Evolutionary conservation across 2,329 filamentous ascomycete species (phyloP), one percentile per base, ranked within the genome.

Genomic region (Apiospora malaysiana): DNA sequence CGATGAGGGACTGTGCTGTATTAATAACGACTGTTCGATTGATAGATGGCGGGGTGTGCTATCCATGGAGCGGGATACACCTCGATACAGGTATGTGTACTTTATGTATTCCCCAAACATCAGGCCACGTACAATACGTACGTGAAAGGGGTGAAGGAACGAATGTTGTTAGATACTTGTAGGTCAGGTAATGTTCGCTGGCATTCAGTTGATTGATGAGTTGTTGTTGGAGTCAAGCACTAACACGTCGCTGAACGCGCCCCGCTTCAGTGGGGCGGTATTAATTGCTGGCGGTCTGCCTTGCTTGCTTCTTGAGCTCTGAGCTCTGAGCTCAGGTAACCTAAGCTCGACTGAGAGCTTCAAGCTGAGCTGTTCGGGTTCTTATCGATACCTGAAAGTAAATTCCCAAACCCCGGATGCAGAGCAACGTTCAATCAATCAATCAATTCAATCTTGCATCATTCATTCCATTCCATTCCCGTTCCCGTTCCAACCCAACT

Each of bases 341-440:
- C 47, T 16, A 25, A n/a, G n/a, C 32, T 25, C 47, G 4, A 16
- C 47, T 51, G 51, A 21, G 51, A 21, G 51, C 27, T 59, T 16
- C 16, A 14, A 8, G 14, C 49, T 27, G 7, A 14, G 49, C 25
- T 27, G 47, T 25, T 56, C 37, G 25, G 27, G 51, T 21, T n/a
- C 56, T 63, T 63, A 63, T 63, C 56, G 56, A 63, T 63, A 63
- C 56, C 56, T 40, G 6, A 59, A 46, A 46, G 43, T 46, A 46
- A 47, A n/a, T 47, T 47, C 18, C 45, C 21, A n/a, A 47, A 23
- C n/a, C 56, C 56, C 56, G 56, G 32, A 40, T 40, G 56, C 56
- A 63, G 56, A 32, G 27, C 56, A 40, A 18, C 56, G 6, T 4
- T 21, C 18, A 25, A 56, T 6, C 49, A 14, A 7, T 56, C 49